A percentile compares a stretch with the other conserved stretches of the same genome.
Evolutionary conservation across 352 stramenopile species (phyloP).

Genomic region (Pythium rhizo-oryzae): DNA sequence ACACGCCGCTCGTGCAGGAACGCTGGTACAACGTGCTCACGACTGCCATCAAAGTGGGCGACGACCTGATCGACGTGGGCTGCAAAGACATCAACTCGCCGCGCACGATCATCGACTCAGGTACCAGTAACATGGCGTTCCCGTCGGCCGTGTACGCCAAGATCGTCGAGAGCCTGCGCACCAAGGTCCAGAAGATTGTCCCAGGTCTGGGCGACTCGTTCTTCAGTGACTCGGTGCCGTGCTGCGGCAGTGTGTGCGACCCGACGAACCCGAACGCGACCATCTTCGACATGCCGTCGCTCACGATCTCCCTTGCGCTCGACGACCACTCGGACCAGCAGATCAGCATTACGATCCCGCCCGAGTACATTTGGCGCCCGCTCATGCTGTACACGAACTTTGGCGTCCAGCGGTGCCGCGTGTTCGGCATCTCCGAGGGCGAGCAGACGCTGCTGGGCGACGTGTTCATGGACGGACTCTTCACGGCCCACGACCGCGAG

Average conservation of each 20-base stretch:
- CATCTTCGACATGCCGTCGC: constrained; percentile 60
- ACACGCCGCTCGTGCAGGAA: constrained; percentile 74
- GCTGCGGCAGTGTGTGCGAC: constrained; percentile 68
- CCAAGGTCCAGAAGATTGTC: constrained; percentile 51
- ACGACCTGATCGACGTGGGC: constrained; percentile 45
- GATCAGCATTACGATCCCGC: constrained; percentile 77
- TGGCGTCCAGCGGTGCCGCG: constrained; percentile 53
- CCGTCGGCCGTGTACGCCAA: constrained; percentile 64
- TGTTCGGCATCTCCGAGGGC: constrained; percentile 86
- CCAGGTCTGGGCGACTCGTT: constrained; percentile 52
- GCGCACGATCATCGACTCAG: constrained; percentile 75
- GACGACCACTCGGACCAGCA: constrained; percentile 47
- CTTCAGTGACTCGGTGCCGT: constrained; percentile 72
- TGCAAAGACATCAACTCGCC: constrained; percentile 78
- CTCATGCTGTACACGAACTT: constrained; percentile 51
- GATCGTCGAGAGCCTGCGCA: constrained; percentile 57
- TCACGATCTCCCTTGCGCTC: constrained; percentile 66
- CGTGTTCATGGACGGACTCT: constrained; percentile 87
- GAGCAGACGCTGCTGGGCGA: constrained; percentile 75
- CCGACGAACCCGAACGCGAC: constrained; percentile 57
- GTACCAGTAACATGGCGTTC: constrained; percentile 82
- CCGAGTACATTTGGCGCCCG: constrained; percentile 86
- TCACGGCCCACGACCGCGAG: constrained; percentile 77
- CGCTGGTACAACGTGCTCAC: constrained; percentile 83
- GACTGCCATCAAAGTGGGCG: constrained; percentile 58